These are phyloP conservation scores for Arxiozyma heterogenica DNA, from an alignment of 1,139 yeast species.

Conservation along the genomic window DNA sequence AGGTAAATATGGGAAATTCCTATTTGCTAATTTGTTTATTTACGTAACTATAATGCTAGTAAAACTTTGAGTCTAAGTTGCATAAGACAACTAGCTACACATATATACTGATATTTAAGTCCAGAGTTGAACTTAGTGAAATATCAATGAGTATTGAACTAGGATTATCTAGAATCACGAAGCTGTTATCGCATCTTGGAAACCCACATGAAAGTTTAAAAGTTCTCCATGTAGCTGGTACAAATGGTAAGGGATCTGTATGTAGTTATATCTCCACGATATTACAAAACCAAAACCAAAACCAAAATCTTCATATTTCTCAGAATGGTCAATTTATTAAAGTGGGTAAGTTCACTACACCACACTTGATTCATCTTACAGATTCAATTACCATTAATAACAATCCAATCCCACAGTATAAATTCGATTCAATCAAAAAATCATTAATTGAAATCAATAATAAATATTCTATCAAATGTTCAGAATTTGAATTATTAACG, in stretches of 20 bases:
- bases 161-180: conserved; percentile 55
- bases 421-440: conserved; percentile 40
- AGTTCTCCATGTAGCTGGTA: conserved; percentile 82
- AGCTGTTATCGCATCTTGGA: conserved; percentile 51
- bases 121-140: background rate
- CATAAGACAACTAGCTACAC: background rate
- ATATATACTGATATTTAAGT: no score
- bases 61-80: no score
- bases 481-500: conserved; percentile 80
- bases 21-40: no score
- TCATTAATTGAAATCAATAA: conserved; percentile 31
- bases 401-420: conserved; percentile 39
- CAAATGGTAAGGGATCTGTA: conserved; percentile 91
- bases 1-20: no score
- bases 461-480: conserved; percentile 46
- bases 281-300: conserved; percentile 37
- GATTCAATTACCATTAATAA: conserved; percentile 69
- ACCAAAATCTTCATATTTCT: conserved; percentile 32
- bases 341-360: conserved; percentile 80
- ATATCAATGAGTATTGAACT: conserved; percentile 43
- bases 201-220: conserved; percentile 57
- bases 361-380: conserved; percentile 63
- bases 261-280: conserved; percentile 62
- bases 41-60: no score
- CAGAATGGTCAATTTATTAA: conserved; percentile 14